phyloP scores from a whole-genome alignment of 176 grass and related monocot species.

The Cocos nucifera region DNA sequence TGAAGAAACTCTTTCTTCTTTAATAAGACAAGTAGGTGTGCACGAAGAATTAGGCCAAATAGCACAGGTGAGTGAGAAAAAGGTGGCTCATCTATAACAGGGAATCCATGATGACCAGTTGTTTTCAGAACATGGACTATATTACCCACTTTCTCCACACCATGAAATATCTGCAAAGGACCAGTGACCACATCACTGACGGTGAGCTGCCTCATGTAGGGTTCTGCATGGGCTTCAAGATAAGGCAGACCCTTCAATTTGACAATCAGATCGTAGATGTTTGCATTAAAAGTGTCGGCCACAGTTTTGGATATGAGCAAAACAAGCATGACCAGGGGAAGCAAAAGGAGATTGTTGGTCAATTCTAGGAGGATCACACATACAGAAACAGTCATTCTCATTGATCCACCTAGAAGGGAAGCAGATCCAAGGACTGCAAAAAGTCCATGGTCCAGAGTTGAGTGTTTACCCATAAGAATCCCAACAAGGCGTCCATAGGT shows the following conservation, averaged over 20 bases:
- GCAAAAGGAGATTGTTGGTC: slow-evolving; percentile 80
- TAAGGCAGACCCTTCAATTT: slow-evolving; percentile 89
- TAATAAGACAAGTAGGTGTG: slow-evolving; percentile 78
- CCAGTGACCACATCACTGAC: slow-evolving; percentile 91
- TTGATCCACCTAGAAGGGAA: slow-evolving; percentile 82
- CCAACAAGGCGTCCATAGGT: slow-evolving; percentile 71
- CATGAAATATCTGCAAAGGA: slow-evolving; percentile 57
- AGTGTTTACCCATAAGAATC: slow-evolving; percentile 61
- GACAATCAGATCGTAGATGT: slow-evolving; percentile 79
- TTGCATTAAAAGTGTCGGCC: slow-evolving; percentile 68
- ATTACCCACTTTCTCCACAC: slow-evolving; percentile 73
- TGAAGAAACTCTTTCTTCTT: slow-evolving; percentile 58
- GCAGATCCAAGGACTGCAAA: slow-evolving; percentile 89
- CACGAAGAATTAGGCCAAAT: slow-evolving; percentile 68
- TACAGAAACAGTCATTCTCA: slow-evolving; percentile 93
- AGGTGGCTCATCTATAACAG: slow-evolving; percentile 69
- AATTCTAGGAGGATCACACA: slow-evolving; percentile 82
- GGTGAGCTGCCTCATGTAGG: slow-evolving; percentile 80
- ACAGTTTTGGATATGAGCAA: slow-evolving; percentile 93
- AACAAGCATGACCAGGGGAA: slow-evolving; percentile 87
- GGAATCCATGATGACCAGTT: slow-evolving; percentile 84
- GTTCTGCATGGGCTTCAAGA: slow-evolving; percentile 84
- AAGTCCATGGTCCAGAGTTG: slow-evolving; percentile 72
- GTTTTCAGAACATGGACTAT: slow-evolving; percentile 72
- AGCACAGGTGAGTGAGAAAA: slow-evolving; percentile 54